These are phyloP conservation scores for Hemerocallis citrina DNA, from an alignment of 106 monocot species.

Conservation along the genomic window DNA sequence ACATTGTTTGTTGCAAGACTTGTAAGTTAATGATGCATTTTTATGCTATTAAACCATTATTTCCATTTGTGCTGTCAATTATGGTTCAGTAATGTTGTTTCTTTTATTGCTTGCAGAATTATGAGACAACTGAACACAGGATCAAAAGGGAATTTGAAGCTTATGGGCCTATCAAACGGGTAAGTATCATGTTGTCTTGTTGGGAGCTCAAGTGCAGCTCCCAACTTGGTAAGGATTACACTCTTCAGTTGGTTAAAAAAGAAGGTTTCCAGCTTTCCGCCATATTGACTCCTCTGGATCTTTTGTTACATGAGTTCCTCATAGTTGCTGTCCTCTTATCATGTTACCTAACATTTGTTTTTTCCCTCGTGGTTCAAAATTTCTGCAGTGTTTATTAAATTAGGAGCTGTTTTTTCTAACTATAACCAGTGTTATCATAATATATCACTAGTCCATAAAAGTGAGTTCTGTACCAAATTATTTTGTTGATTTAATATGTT, in stretches of 20 bases:
- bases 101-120: slow-evolving; percentile 42
- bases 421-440: not conserved
- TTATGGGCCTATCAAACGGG: slow-evolving; percentile 98
- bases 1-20: slow-evolving; percentile 92
- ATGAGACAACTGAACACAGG: slow-evolving; percentile 85
- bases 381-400: not conserved
- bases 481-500: not conserved
- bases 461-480: not conserved
- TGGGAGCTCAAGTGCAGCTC: slow-evolving; percentile 36
- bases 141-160: slow-evolving; percentile 99
- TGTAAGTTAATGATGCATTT: slow-evolving; percentile 43
- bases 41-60: not conserved
- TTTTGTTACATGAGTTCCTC: not conserved
- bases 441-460: not conserved
- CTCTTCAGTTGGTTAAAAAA: not conserved
- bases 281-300: not conserved
- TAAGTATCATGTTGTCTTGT: slow-evolving; percentile 38
- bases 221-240: slow-evolving; percentile 37
- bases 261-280: too few relatives aligned
- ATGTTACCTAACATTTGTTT: not conserved
- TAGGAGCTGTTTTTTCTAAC: not conserved
- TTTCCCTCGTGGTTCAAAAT: not conserved
- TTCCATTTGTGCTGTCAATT: not conserved
- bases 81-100: not conserved
- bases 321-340: not conserved